Evolutionary conservation across 2,329 filamentous ascomycete genomes (phyloP).

Genomic region (Raffaelea deltoideospora): DNA sequence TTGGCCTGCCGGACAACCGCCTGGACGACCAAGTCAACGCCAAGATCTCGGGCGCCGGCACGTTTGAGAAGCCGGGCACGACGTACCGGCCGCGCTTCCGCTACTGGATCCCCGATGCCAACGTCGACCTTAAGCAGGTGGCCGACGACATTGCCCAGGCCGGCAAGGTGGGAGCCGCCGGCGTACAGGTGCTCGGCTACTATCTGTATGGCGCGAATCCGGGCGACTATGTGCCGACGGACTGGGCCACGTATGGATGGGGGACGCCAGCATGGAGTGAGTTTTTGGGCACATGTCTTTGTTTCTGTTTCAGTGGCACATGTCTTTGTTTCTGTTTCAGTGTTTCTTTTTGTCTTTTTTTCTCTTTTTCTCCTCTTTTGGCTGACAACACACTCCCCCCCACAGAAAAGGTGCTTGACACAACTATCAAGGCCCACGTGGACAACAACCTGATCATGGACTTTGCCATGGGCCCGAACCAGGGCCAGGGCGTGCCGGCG

Average conservation of each 20-base stretch:
- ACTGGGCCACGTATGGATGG: slow-evolving; percentile 19
- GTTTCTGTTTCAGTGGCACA: too few species aligned
- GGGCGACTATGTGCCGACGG: slow-evolving; percentile 5
- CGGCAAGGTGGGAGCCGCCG: slow-evolving; percentile 19
- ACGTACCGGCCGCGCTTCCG: slow-evolving; percentile 1
- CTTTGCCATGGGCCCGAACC: slow-evolving; percentile 28
- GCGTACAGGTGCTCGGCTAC: slow-evolving; percentile 22
- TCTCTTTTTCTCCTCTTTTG: too few species aligned
- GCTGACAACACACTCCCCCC: too few species aligned
- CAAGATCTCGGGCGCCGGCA: too few species aligned
- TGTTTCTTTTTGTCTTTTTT: too few species aligned
- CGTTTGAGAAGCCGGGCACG: too few species aligned
- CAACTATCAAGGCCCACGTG: slow-evolving; percentile 14
- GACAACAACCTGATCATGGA: slow-evolving; percentile 25
- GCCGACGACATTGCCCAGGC: slow-evolving; percentile 17
- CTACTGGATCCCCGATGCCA: slow-evolving; percentile 7
- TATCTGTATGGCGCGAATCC: slow-evolving; percentile 20
- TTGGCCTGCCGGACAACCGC: too few species aligned
- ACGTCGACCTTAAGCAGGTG: slow-evolving; percentile 7
- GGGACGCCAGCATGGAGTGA: slow-evolving; percentile 5
- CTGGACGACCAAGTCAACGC: too few species aligned
- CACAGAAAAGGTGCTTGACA: slow-evolving; percentile 8
- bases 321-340: too few species aligned
- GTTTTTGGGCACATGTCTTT: too few species aligned
- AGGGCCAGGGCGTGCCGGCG: slow-evolving; percentile 30